A percentile compares a stretch with the other conserved stretches of the same genome.
Evolutionary conservation across 73 alveolate species (phyloP).

Genomic region (Breviolum minutum): DNA sequence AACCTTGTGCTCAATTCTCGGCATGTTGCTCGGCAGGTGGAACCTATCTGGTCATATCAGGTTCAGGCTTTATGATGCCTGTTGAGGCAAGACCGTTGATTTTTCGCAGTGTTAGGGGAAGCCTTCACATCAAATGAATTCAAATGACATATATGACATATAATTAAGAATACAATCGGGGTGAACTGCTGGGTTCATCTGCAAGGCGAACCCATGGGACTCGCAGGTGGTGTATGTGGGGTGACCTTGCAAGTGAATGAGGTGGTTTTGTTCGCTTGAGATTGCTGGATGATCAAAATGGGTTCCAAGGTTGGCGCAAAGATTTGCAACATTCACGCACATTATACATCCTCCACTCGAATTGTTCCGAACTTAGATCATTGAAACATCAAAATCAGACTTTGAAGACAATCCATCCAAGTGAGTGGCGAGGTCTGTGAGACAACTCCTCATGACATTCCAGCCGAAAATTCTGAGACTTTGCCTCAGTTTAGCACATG

Average conservation of each 20-base stretch:
- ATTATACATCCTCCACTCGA: constrained; percentile 50
- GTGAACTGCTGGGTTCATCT: background rate
- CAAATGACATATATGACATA: too few relatives aligned
- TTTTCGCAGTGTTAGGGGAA: background rate
- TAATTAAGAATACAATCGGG: background rate
- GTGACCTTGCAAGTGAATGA: background rate
- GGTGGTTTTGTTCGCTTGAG: background rate
- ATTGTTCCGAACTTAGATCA: constrained; percentile 20
- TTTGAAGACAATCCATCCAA: background rate
- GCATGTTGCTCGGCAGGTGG: background rate
- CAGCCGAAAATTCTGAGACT: constrained; percentile 68
- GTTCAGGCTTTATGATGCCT: constrained; percentile 85
- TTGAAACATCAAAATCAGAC: background rate
- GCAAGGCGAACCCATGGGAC: constrained; percentile 77
- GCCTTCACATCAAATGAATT: too few relatives aligned
- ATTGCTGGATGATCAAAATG: background rate
- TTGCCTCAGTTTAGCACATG: background rate
- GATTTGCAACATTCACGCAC: constrained; percentile 59
- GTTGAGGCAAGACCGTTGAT: constrained; percentile 17
- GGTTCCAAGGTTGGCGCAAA: constrained; percentile 42
- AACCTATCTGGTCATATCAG: constrained; percentile 53
- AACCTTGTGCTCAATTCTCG: background rate
- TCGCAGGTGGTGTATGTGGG: constrained; percentile 78
- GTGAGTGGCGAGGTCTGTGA: constrained; percentile 33
- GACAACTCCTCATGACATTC: constrained; percentile 64